These are phyloP conservation scores for Pyrenochaeta sp. DNA, from an alignment of 2,329 filamentous ascomycete genomes.

Conservation along the genomic window DNA sequence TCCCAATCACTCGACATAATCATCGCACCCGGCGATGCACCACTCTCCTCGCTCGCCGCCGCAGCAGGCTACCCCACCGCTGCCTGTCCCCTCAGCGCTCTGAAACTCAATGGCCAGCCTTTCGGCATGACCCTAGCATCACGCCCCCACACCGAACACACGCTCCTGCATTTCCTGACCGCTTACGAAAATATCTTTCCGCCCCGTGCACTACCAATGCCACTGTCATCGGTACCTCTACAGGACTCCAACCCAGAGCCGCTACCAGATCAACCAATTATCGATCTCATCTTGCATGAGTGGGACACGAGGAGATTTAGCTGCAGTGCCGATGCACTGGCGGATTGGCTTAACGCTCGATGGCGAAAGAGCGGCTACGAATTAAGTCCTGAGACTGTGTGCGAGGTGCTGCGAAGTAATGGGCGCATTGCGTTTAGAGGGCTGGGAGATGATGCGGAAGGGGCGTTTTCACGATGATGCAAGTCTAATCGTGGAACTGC, in stretches of 20 bases:
- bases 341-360: slow-evolving; percentile 43
- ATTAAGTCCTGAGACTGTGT: slow-evolving; percentile 43
- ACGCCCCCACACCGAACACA: slow-evolving; percentile 40
- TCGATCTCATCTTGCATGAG: slow-evolving; percentile 43
- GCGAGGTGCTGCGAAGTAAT: slow-evolving; percentile 44
- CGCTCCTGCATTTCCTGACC: slow-evolving; percentile 45
- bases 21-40: slow-evolving; percentile 43
- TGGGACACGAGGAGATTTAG: slow-evolving; percentile 44
- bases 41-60: slow-evolving; percentile 44
- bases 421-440: slow-evolving; percentile 45
- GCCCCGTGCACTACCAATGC: slow-evolving; percentile 38
- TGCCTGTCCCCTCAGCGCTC: slow-evolving; percentile 41
- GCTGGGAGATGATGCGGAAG: slow-evolving; percentile 43
- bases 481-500: not conserved
- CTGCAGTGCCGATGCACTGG: slow-evolving; percentile 41
- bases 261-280: slow-evolving; percentile 41
- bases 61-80: slow-evolving; percentile 47
- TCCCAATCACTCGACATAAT: slow-evolving; percentile 41
- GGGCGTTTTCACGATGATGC: slow-evolving; percentile 35
- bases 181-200: slow-evolving; percentile 48
- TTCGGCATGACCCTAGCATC: slow-evolving; percentile 45
- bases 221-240: slow-evolving; percentile 36
- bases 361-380: slow-evolving; percentile 47
- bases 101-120: slow-evolving; percentile 46
- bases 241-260: slow-evolving; percentile 34